Conservation (phyloP, 192 early-diverging fungal genomes). For the Spinellus fusiger region DNA sequence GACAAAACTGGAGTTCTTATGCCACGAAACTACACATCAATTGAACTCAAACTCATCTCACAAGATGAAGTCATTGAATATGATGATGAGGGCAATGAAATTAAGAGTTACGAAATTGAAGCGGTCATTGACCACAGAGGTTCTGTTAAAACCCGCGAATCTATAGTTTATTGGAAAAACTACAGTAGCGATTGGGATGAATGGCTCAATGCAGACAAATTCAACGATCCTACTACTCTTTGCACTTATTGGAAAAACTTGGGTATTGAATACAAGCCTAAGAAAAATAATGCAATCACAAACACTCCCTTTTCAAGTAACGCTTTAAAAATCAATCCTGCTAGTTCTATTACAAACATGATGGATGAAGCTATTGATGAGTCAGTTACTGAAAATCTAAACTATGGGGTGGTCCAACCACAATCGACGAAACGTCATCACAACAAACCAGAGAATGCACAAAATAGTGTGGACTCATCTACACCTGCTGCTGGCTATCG, state of each 20-base stretch:
- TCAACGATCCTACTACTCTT: not conserved
- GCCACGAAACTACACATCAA: not conserved
- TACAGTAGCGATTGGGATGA: not conserved
- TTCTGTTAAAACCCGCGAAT: slow-evolving; percentile 6
- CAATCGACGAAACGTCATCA: no score
- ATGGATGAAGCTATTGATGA: no score
- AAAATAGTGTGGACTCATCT: no score
- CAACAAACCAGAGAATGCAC: no score
- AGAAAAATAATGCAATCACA: not conserved
- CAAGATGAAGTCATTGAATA: not conserved
- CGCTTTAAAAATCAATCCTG: no score
- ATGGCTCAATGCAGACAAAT: not conserved
- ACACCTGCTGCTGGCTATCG: no score
- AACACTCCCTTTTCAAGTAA: no score
- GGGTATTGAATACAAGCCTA: not conserved
- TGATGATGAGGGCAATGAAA: no score
- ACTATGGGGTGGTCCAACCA: no score
- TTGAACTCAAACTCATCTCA: not conserved
- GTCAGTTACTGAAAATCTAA: no score
- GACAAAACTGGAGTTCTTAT: not conserved
- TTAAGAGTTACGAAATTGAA: not conserved
- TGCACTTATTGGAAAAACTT: not conserved
- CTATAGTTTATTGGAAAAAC: not conserved
- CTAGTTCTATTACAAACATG: no score
- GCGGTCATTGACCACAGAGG: not conserved